Evolutionary conservation across 2,329 filamentous ascomycete species (phyloP).

Genomic region (Clonostachys sp.): DNA sequence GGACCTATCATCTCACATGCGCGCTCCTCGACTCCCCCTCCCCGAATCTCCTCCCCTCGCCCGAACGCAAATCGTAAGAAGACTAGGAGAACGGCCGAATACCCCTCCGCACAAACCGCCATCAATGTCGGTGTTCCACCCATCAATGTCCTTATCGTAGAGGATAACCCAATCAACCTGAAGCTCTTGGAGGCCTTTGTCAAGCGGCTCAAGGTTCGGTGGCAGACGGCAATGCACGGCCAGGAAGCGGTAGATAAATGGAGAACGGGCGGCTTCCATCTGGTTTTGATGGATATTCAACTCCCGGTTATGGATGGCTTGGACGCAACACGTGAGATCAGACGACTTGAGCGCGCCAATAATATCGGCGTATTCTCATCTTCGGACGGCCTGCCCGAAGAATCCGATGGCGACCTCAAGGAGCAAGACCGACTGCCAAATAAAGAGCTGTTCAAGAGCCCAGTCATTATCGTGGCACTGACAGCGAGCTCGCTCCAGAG

Average conservation of each 20-base stretch:
- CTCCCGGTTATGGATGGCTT: constrained; percentile 94
- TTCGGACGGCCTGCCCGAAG: constrained; percentile 47
- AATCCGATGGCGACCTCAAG: constrained; percentile 38
- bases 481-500: constrained; percentile 93
- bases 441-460: constrained; percentile 79
- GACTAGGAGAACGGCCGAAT: constrained; percentile 46
- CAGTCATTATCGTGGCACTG: constrained; percentile 94
- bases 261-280: constrained; percentile 86
- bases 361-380: constrained; percentile 86
- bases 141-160: constrained; percentile 95
- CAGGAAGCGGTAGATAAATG: constrained; percentile 91
- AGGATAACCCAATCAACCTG: constrained; percentile 98
- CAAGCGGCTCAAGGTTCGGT: constrained; percentile 90
- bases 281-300: constrained; percentile 98
- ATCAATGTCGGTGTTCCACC: constrained; percentile 84
- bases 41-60: constrained; percentile 43
- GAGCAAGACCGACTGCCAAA: constrained; percentile 68
- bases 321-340: constrained; percentile 91
- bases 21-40: constrained; percentile 50
- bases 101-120: constrained; percentile 51
- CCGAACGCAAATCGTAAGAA: constrained; percentile 22
- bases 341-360: constrained; percentile 83
- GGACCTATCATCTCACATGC: constrained; percentile 5
- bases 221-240: constrained; percentile 96
- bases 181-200: constrained; percentile 92